Conservation (phyloP, 2,329 filamentous ascomycete genomes). For the Laburnicola sp. region DNA sequence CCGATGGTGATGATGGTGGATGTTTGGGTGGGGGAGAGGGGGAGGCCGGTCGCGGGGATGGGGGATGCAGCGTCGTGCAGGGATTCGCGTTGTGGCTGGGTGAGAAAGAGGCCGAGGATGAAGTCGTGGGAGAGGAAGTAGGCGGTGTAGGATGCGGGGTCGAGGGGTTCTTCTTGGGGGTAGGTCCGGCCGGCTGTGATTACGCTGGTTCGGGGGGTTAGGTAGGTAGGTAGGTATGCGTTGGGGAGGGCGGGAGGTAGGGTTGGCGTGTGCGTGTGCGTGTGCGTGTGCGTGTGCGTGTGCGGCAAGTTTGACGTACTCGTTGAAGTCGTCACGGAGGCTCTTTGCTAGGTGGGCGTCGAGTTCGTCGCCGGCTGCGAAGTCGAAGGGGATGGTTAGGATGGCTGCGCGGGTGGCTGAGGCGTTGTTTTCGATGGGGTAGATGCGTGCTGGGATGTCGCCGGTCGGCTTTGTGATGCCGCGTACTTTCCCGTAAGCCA, state of each 20-base stretch:
- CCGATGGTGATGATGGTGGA: background rate
- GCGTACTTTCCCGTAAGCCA: conserved; percentile 14
- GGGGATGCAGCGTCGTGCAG: background rate
- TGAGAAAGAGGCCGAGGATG: conserved; percentile 10
- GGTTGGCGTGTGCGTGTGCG: background rate
- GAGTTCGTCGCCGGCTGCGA: conserved; percentile 9
- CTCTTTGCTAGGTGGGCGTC: conserved; percentile 2
- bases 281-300: background rate
- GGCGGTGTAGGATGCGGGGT: conserved; percentile 1
- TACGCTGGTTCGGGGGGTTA: background rate
- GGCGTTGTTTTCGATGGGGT: conserved; percentile 8
- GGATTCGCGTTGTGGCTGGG: background rate
- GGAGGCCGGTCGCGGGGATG: conserved; percentile 2
- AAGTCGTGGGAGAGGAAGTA: conserved; percentile 13
- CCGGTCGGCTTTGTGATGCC: conserved; percentile 7
- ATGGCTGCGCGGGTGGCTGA: conserved; percentile 7
- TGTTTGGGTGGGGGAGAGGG: background rate
- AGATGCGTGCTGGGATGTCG: conserved; percentile 11
- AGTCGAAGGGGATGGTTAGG: conserved; percentile 10
- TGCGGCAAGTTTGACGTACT: background rate
- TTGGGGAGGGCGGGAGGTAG: background rate
- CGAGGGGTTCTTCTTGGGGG: conserved; percentile 10
- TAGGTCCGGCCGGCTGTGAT: conserved; percentile 10
- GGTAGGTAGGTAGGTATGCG: background rate
- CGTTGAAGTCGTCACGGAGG: conserved; percentile 10